A percentile compares a stretch with the other conserved stretches of the same genome.
Conservation (phyloP, 495 filamentous ascomycete genomes). For the Xylaria longipes region DNA sequence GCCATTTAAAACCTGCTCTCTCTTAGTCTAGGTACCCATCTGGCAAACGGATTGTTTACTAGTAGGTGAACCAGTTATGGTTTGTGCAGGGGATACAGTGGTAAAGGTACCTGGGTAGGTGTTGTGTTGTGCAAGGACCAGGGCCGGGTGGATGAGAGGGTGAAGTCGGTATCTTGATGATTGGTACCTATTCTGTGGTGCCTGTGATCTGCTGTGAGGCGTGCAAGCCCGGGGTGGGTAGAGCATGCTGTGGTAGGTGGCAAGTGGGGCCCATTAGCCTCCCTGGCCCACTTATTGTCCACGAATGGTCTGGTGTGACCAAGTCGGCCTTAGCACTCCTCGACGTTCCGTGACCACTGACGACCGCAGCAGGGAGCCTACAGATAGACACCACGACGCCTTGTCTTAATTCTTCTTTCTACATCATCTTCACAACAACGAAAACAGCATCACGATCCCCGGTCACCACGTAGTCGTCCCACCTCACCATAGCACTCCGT, state of each 20-base stretch:
- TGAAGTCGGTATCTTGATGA: background rate
- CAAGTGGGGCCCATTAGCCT: slow-evolving; percentile 2
- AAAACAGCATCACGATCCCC: slow-evolving; percentile 22
- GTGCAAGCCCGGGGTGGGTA: background rate
- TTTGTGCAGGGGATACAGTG: background rate
- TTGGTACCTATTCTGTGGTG: background rate
- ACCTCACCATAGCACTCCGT: slow-evolving; percentile 22
- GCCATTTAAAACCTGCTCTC: background rate
- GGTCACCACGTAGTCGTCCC: slow-evolving; percentile 15
- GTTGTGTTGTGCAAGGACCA: background rate
- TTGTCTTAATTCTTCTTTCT: slow-evolving; percentile 47
- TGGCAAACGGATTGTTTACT: background rate
- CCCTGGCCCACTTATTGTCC: slow-evolving; percentile 15
- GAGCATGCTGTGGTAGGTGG: background rate
- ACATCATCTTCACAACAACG: slow-evolving; percentile 35
- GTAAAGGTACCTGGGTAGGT: background rate
- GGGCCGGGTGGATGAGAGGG: background rate
- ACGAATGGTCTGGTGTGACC: slow-evolving; percentile 21
- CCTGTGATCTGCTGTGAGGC: slow-evolving; percentile 8
- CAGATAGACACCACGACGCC: slow-evolving; percentile 29
- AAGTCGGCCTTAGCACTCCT: slow-evolving; percentile 15
- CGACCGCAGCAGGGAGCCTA: slow-evolving; percentile 28
- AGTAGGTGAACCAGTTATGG: background rate
- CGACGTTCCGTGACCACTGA: slow-evolving; percentile 16
- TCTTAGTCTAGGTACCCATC: background rate